Conservation (phyloP, 1,139 yeast genomes). For the Yamadazyma oceani region DNA sequence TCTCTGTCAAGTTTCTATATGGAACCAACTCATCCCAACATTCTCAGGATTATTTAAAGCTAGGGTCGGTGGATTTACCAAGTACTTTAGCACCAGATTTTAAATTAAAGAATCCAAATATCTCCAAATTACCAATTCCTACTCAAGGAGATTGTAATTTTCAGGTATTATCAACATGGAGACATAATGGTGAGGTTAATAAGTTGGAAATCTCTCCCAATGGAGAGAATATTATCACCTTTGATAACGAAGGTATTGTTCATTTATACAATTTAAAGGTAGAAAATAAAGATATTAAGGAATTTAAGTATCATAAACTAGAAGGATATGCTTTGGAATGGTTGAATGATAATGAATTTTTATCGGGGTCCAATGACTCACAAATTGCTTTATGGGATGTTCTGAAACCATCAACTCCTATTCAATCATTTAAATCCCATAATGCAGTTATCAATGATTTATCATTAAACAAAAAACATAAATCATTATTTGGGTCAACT, state of each 20-base stretch:
- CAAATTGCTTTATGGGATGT: slow-evolving; percentile 73
- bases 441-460: slow-evolving; percentile 55
- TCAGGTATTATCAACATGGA: slow-evolving; percentile 44
- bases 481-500: slow-evolving; percentile 63
- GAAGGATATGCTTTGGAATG: slow-evolving; percentile 77
- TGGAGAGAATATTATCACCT: slow-evolving; percentile 44
- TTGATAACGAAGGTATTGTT: slow-evolving; percentile 51
- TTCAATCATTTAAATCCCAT: slow-evolving; percentile 46
- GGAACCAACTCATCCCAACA: slow-evolving; percentile 50
- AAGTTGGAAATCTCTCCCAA: slow-evolving; percentile 39
- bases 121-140: slow-evolving; percentile 26
- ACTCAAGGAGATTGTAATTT: slow-evolving; percentile 22
- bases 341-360: slow-evolving; percentile 46
- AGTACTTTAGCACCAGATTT: slow-evolving; percentile 46
- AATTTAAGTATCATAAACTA: slow-evolving; percentile 57
- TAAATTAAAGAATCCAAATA: slow-evolving; percentile 17
- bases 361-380: slow-evolving; percentile 69
- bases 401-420: slow-evolving; percentile 41
- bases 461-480: slow-evolving; percentile 40
- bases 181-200: slow-evolving; percentile 56
- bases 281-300: slow-evolving; percentile 23
- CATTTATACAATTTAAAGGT: slow-evolving; percentile 38
- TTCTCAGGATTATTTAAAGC: slow-evolving; percentile 43
- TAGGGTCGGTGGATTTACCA: slow-evolving; percentile 51
- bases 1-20: slow-evolving; percentile 42